Evolutionary conservation across 495 filamentous ascomycete species (phyloP).

Genomic region (Acidiella bohemica): DNA sequence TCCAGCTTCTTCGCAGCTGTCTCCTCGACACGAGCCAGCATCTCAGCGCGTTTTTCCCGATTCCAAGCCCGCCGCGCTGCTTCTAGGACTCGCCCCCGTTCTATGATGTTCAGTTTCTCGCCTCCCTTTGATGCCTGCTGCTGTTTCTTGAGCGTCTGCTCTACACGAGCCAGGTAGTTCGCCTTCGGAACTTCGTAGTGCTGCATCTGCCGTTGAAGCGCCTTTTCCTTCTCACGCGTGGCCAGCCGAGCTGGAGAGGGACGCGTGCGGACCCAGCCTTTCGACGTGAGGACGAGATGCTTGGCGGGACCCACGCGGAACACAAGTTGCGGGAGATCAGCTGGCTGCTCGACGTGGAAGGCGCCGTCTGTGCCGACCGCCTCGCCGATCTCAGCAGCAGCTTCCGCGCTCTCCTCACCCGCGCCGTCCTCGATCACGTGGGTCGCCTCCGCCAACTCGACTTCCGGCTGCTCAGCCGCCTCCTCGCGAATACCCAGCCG

Average conservation of each 20-base stretch:
- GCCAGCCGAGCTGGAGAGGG: not conserved
- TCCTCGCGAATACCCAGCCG: slow-evolving; percentile 33
- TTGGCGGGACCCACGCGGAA: slow-evolving; percentile 15
- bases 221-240: not conserved
- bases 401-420: slow-evolving; percentile 1
- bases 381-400: not conserved
- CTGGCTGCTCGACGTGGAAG: slow-evolving; percentile 7
- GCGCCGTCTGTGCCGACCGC: slow-evolving; percentile 7
- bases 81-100: not conserved
- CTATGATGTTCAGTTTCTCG: not conserved
- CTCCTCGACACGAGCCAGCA: not conserved
- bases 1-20: not conserved
- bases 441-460: slow-evolving; percentile 2
- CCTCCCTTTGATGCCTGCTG: not conserved
- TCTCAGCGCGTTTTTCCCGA: not conserved
- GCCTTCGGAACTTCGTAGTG: not conserved
- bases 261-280: slow-evolving; percentile 13
- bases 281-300: slow-evolving; percentile 12
- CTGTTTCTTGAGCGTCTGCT: not conserved
- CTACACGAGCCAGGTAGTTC: not conserved
- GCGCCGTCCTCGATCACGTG: slow-evolving; percentile 3
- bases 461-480: slow-evolving; percentile 3
- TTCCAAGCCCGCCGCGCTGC: not conserved
- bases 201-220: not conserved
- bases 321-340: slow-evolving; percentile 7